These are phyloP conservation scores for Cardamine chenopodiifolia DNA, from an alignment of 345 rosid species.

Conservation along the genomic window DNA sequence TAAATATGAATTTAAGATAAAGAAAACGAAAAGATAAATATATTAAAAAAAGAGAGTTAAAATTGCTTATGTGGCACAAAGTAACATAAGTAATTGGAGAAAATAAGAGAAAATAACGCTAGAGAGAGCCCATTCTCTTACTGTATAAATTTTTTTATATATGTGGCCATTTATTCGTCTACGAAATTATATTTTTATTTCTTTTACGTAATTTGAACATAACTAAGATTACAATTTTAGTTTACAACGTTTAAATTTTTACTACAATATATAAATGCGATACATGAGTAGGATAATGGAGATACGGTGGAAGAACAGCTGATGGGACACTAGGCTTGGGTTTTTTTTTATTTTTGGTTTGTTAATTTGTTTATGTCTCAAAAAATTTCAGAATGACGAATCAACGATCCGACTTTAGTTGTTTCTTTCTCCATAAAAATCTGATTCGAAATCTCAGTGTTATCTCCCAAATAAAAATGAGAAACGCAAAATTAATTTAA, in stretches of 20 bases:
- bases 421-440: background rate
- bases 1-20: no score
- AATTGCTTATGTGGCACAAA: no score
- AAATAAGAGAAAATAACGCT: no score
- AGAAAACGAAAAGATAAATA: no score
- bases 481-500: background rate
- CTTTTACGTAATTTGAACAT: background rate
- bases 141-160: no score
- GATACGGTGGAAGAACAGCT: background rate
- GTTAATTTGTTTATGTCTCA: background rate
- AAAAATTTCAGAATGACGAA: background rate
- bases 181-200: background rate
- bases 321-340: background rate
- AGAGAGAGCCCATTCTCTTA: no score
- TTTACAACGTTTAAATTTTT: background rate
- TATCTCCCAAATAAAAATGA: background rate
- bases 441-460: background rate
- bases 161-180: background rate
- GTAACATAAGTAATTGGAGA: no score
- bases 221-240: background rate
- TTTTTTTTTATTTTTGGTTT: no score
- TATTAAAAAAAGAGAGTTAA: no score
- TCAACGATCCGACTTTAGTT: background rate
- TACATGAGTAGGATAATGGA: background rate
- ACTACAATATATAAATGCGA: background rate